Base-by-base conservation (phyloP, 257 asterid genomes). In the Eustoma russellianum region DNA sequence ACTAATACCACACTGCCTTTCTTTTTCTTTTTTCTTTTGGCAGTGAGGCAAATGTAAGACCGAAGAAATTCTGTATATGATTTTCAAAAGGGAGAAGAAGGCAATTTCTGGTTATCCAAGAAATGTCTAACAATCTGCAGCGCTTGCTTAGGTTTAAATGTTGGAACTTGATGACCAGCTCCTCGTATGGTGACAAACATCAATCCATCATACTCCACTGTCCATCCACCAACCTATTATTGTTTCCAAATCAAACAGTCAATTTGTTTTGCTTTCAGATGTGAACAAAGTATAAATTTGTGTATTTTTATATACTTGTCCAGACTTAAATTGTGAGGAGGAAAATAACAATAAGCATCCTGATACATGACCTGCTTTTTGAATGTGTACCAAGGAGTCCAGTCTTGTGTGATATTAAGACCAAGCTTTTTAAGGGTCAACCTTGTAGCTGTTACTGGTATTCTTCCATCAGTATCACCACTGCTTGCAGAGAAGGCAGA, bases 211-310 rank as follows among this genome's bases (percentile, higher is more conserved):
- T 86, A 90, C 53, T 70, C 81, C 19, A 74, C 77, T 1, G 75
- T 81, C 95, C 95, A 90, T 17, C 98, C 98, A 1, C 98, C 98
- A 18, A 86, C 97, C 97, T 86, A 30, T 34, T 50, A 40, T 24
- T 10, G 1, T 34, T 51, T 13, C 17, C 41, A 51, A 14, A 30
- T 30, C 13, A 13, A 17, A 48, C 52, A 17, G 1, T 12, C 6
- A 48, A 24, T 2, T 24, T 24, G 30, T 24, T 1, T 24, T 24
- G 3, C 30, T 2, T 24, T 24, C 30, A 24, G 3, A 24, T 24
- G 30, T 24, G 30, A 24, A 24, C 30, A 24, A 24, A 24, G 3
- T 24, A 24, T 24, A 24, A 2, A 24, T 4, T 24, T 24, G 30
- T 24, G 3, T 4, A 2, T 24, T 24, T 24, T 24, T 24, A 24